Evolutionary conservation across 306 rosid species (phyloP).

Genomic region (Trifolium pratense): DNA sequence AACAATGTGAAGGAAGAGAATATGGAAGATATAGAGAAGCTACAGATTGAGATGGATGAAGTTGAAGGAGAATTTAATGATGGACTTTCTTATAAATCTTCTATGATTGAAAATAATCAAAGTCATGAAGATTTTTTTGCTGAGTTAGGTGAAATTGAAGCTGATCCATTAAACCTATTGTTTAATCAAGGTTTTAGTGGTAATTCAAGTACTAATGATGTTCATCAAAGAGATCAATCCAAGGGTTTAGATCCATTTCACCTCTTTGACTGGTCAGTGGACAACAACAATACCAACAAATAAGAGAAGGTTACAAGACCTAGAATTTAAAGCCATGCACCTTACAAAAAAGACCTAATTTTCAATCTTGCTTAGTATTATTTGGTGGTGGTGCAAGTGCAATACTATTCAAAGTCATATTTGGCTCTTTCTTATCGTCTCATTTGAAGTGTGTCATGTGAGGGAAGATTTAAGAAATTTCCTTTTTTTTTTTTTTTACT

Average conservation of each 20-base stretch:
- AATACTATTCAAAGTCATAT: constrained; percentile 42
- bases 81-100: constrained; percentile 14
- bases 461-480: constrained; percentile 31
- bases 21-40: constrained; percentile 53
- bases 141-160: constrained; percentile 72
- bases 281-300: constrained; percentile 39
- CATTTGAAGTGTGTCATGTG: constrained; percentile 38
- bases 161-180: constrained; percentile 66
- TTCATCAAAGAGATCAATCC: constrained; percentile 49
- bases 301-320: constrained; percentile 54
- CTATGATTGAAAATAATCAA: constrained; percentile 34
- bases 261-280: constrained; percentile 70
- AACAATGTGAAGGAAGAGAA: constrained; percentile 59
- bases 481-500: constrained; percentile 25
- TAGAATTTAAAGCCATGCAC: constrained; percentile 33
- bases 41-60: constrained; percentile 49
- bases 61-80: constrained; percentile 59
- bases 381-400: constrained; percentile 35
- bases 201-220: constrained; percentile 13
- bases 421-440: constrained; percentile 28
- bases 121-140: constrained; percentile 69
- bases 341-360: neutral
- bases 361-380: constrained; percentile 25
- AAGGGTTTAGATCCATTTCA: constrained; percentile 69
- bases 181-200: constrained; percentile 58